These are phyloP conservation scores for Chaetomium sp. DNA, from an alignment of 2,329 filamentous ascomycete species.

Conservation along the genomic window DNA sequence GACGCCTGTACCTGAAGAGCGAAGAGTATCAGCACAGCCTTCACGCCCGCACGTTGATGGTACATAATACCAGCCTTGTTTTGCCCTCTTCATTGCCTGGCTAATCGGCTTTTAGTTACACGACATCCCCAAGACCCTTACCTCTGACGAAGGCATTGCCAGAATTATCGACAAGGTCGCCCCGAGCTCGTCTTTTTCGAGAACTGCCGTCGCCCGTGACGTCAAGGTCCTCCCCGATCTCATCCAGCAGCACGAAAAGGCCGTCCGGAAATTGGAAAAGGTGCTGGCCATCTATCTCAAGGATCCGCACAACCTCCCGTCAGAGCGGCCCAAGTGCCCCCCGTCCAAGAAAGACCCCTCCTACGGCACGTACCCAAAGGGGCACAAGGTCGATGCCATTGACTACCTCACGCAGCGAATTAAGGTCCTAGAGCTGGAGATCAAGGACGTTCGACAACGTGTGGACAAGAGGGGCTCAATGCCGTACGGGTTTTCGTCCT, in stretches of 20 bases:
- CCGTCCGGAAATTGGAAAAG: constrained; percentile 79
- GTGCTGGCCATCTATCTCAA: constrained; percentile 88
- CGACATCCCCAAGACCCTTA: constrained; percentile 75
- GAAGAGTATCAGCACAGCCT: constrained; percentile 86
- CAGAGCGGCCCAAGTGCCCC: constrained; percentile 74
- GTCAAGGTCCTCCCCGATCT: constrained; percentile 86
- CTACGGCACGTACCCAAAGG: constrained; percentile 63
- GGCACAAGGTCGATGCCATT: constrained; percentile 87
- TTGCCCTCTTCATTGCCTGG: background rate
- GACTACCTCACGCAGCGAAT: constrained; percentile 89
- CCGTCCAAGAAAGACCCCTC: constrained; percentile 78
- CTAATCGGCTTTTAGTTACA: constrained; percentile 62
- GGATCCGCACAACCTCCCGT: constrained; percentile 77
- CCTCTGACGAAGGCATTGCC: constrained; percentile 84
- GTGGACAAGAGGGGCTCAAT: constrained; percentile 88
- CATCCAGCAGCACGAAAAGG: constrained; percentile 79
- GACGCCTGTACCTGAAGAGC: constrained; percentile 79
- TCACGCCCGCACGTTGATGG: constrained; percentile 72
- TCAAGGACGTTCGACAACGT: constrained; percentile 77
- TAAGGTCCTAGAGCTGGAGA: constrained; percentile 75
- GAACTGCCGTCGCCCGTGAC: constrained; percentile 84
- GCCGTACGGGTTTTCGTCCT: constrained; percentile 93
- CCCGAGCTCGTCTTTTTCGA: constrained; percentile 75
- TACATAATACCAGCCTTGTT: constrained; percentile 40
- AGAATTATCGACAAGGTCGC: constrained; percentile 79